These are phyloP conservation scores for Acanthamoeba divionensis DNA, from an alignment of 208 protist genomes.

Conservation along the genomic window DNA sequence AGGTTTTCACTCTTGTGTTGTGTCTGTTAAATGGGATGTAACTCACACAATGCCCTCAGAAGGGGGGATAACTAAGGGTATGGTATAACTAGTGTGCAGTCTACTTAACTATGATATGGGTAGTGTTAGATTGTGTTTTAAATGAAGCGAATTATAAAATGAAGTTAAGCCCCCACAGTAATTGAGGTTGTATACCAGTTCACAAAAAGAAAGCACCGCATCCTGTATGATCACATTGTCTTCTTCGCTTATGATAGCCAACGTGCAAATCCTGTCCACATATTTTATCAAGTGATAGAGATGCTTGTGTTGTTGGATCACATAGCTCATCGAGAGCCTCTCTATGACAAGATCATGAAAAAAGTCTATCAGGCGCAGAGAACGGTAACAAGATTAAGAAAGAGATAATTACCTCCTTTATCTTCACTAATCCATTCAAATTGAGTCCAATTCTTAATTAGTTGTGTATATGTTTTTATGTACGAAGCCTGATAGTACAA, in stretches of 20 bases:
- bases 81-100: neutral
- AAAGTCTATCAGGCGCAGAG: neutral
- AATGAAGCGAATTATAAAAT: neutral
- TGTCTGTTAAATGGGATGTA: too few species aligned
- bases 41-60: conserved; percentile 6
- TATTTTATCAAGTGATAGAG: neutral
- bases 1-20: too few species aligned
- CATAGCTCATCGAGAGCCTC: neutral
- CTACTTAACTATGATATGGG: neutral
- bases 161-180: neutral
- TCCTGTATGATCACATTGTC: neutral
- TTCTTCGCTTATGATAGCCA: neutral
- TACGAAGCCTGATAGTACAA: neutral
- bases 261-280: neutral
- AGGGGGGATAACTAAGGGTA: neutral
- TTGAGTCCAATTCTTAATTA: neutral
- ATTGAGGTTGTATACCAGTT: neutral
- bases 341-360: neutral
- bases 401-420: neutral
- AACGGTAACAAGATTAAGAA: neutral
- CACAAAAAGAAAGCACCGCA: neutral
- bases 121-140: neutral
- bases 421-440: neutral
- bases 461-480: neutral
- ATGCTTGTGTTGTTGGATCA: neutral